Conservation (phyloP, 345 rosid genomes). For the Gossypium rotundifolium region DNA sequence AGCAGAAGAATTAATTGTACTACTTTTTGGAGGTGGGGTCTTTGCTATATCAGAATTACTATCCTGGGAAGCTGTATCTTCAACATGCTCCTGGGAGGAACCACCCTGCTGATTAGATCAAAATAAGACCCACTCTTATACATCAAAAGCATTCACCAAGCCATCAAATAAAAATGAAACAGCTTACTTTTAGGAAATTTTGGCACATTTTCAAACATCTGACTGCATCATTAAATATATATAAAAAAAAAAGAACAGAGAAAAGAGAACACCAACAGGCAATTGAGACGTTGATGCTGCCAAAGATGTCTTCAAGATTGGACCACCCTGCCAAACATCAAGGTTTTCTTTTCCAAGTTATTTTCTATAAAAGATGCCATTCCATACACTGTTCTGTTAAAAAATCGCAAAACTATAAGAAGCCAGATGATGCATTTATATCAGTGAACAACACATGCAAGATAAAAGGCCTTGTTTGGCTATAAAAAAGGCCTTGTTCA, state of each 20-base stretch:
- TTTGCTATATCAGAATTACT: constrained; percentile 54
- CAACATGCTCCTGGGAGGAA: constrained; percentile 56
- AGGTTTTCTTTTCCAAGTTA: constrained; percentile 1
- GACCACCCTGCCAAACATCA: constrained; percentile 57
- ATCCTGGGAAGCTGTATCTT: constrained; percentile 63
- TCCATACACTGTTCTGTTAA: constrained; percentile 2
- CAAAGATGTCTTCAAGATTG: constrained; percentile 66
- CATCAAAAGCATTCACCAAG: not conserved
- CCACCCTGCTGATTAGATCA: constrained; percentile 43
- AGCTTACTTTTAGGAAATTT: not conserved
- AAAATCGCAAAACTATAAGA: not conserved
- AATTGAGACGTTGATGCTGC: constrained; percentile 55
- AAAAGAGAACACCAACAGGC: constrained; percentile 36
- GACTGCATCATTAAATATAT: not conserved
- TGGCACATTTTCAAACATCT: not conserved
- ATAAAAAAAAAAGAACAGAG: not conserved
- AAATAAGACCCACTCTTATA: not conserved
- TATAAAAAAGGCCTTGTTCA: not conserved
- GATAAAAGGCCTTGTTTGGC: not conserved
- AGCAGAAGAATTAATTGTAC: constrained; percentile 41
- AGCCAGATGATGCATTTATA: not conserved
- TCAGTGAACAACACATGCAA: not conserved
- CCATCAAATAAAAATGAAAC: not conserved
- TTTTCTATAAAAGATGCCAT: not conserved
- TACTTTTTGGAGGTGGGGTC: constrained; percentile 66